These are phyloP conservation scores for Cicer arietinum DNA, from an alignment of 306 rosid species.

Conservation along the genomic window DNA sequence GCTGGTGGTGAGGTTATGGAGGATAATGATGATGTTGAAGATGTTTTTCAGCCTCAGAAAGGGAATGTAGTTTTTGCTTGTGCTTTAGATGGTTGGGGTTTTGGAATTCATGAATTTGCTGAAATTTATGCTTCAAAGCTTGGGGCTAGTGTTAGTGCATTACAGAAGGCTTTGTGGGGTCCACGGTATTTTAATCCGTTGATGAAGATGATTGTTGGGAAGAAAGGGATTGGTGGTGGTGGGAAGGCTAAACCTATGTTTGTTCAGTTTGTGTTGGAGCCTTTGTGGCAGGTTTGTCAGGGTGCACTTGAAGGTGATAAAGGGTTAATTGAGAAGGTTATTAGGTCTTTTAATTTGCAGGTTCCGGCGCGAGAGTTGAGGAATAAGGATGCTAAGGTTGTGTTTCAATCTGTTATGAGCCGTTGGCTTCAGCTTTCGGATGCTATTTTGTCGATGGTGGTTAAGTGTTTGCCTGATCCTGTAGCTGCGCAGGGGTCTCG, in stretches of 20 bases:
- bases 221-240: slow-evolving; percentile 63
- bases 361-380: slow-evolving; percentile 71
- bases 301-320: slow-evolving; percentile 62
- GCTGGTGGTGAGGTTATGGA: slow-evolving; percentile 13
- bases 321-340: slow-evolving; percentile 67
- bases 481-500: slow-evolving; percentile 66
- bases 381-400: slow-evolving; percentile 74
- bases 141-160: slow-evolving; percentile 65
- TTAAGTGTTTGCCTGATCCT: slow-evolving; percentile 76
- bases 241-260: slow-evolving; percentile 79
- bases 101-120: slow-evolving; percentile 71
- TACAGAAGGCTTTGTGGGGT: slow-evolving; percentile 82
- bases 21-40: slow-evolving; percentile 71
- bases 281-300: slow-evolving; percentile 7
- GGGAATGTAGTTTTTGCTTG: slow-evolving; percentile 89
- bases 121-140: slow-evolving; percentile 63
- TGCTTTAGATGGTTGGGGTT: slow-evolving; percentile 94
- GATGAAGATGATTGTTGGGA: slow-evolving; percentile 81
- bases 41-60: slow-evolving; percentile 80
- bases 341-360: slow-evolving; percentile 67
- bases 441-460: slow-evolving; percentile 73
- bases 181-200: slow-evolving; percentile 64
- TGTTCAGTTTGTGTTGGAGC: slow-evolving; percentile 88
- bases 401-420: slow-evolving; percentile 82
- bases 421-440: slow-evolving; percentile 87